These are phyloP conservation scores for Globisporangium nodosum DNA, from an alignment of 352 stramenopile species.

Conservation along the genomic window DNA sequence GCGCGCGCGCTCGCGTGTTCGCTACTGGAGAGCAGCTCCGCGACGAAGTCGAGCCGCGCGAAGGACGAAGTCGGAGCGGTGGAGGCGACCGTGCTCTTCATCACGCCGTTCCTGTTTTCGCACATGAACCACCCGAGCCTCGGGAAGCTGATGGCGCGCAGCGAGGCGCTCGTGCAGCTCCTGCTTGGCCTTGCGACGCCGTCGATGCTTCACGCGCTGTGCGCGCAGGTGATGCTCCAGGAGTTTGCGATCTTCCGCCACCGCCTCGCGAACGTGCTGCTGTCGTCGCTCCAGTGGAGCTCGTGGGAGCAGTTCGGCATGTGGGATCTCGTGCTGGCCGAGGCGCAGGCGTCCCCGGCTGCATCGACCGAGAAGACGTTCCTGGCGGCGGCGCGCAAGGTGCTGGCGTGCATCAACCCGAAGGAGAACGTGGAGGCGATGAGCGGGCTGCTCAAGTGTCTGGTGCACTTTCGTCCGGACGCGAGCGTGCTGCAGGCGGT, in stretches of 20 bases:
- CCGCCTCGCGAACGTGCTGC: slow-evolving; percentile 60
- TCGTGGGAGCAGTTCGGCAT: slow-evolving; percentile 80
- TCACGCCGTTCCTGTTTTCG: slow-evolving; percentile 64
- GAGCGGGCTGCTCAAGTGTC: slow-evolving; percentile 67
- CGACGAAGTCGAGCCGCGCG: slow-evolving; percentile 11
- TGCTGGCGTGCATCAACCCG: slow-evolving; percentile 68
- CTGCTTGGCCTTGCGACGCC: slow-evolving; percentile 60
- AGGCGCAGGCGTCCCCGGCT: slow-evolving; percentile 45
- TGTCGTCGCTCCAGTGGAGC: slow-evolving; percentile 75
- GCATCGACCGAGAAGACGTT: slow-evolving; percentile 33
- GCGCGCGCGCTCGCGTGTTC: slow-evolving; percentile 56
- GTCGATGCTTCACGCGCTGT: slow-evolving; percentile 49
- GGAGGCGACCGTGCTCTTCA: slow-evolving; percentile 45
- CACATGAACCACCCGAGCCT: slow-evolving; percentile 62
- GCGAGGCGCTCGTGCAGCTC: slow-evolving; percentile 63
- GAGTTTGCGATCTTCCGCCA: slow-evolving; percentile 73
- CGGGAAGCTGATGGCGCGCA: slow-evolving; percentile 51
- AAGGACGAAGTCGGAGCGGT: slow-evolving; percentile 67
- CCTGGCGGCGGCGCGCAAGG: slow-evolving; percentile 68
- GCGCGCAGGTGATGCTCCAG: slow-evolving; percentile 54
- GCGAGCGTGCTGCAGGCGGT: slow-evolving; percentile 62
- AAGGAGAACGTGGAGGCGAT: slow-evolving; percentile 67
- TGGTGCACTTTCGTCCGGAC: slow-evolving; percentile 68
- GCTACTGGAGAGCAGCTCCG: slow-evolving; percentile 30
- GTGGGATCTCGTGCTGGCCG: slow-evolving; percentile 72